Conservation (phyloP, 805 yeast species). For the Yamadazyma philogaea region DNA sequence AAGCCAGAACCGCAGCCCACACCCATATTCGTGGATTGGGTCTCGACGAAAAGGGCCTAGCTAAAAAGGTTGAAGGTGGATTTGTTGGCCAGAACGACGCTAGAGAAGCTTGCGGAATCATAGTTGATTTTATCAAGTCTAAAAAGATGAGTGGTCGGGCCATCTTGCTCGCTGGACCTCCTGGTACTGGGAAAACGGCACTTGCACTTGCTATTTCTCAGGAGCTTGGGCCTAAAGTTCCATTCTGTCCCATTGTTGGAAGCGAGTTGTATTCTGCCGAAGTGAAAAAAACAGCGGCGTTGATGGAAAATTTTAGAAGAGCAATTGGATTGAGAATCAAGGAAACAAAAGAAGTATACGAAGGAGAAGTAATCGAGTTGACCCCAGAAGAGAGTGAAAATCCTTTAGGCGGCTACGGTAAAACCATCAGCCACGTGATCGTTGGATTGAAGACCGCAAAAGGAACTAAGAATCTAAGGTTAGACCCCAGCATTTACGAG, state of each 20-base stretch:
- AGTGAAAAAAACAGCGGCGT: conserved; percentile 91
- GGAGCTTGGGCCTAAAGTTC: conserved; percentile 94
- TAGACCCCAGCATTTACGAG: conserved; percentile 92
- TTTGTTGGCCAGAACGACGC: conserved; percentile 76
- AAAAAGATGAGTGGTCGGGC: conserved; percentile 95
- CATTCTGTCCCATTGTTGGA: conserved; percentile 96
- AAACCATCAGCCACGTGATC: conserved; percentile 89
- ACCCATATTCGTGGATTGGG: conserved; percentile 96
- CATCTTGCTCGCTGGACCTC: conserved; percentile 93
- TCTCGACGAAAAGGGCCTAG: conserved; percentile 82
- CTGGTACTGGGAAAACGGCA: conserved; percentile 98
- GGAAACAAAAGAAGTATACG: conserved; percentile 96
- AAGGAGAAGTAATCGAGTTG: conserved; percentile 95
- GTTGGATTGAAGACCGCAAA: conserved; percentile 91
- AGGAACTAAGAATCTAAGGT: conserved; percentile 83
- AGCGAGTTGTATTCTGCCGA: conserved; percentile 94
- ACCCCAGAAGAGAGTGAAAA: conserved; percentile 96
- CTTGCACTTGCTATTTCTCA: conserved; percentile 94
- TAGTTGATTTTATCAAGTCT: conserved; percentile 88
- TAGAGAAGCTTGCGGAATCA: conserved; percentile 90
- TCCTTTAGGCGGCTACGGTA: conserved; percentile 97
- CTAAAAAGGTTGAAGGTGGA: conserved; percentile 85
- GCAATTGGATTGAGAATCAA: conserved; percentile 95
- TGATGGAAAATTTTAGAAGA: conserved; percentile 94
- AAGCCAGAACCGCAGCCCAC: conserved; percentile 86